A percentile compares a stretch with the other conserved stretches of the same genome.
Evolutionary conservation across 2,329 filamentous ascomycete genomes (phyloP).

Genomic region (Chaetomium strumarium): DNA sequence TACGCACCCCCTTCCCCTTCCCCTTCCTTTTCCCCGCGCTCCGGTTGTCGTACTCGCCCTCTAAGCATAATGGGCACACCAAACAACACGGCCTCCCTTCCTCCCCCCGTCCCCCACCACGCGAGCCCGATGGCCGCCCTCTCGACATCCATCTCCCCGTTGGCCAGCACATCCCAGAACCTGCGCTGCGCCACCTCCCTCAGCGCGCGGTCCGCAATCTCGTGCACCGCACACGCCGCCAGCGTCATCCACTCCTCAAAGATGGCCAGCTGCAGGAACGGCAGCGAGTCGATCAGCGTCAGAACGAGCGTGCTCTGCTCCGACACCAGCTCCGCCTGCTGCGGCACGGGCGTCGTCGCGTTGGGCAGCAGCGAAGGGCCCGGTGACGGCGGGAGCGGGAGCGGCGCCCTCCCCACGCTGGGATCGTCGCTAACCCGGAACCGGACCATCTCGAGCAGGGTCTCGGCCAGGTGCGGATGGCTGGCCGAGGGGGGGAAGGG

Average conservation of each 20-base stretch:
- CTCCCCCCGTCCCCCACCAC: conserved; percentile 71
- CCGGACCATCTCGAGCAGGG: conserved; percentile 70
- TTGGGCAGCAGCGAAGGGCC: too few species aligned
- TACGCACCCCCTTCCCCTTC: conserved; percentile 24
- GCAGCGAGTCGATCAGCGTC: conserved; percentile 72
- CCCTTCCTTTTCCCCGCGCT: conserved; percentile 21
- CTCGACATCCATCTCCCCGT: conserved; percentile 84
- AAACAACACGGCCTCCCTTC: conserved; percentile 45
- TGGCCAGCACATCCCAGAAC: conserved; percentile 73
- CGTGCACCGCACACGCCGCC: conserved; percentile 60
- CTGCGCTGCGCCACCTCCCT: conserved; percentile 60
- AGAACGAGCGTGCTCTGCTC: conserved; percentile 74
- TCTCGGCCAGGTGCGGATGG: conserved; percentile 73
- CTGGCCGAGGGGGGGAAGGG: conserved; percentile 67
- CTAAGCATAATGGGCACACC: conserved; percentile 24
- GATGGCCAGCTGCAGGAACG: conserved; percentile 61
- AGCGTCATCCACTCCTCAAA: conserved; percentile 78
- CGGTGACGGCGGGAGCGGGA: conserved; percentile 30
- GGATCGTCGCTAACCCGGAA: conserved; percentile 44
- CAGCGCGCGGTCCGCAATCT: conserved; percentile 56
- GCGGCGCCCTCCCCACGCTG: conserved; percentile 18
- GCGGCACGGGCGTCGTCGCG: not conserved
- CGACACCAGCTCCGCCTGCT: conserved; percentile 43
- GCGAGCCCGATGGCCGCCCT: conserved; percentile 70
- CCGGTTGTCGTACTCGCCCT: not conserved